Base-by-base conservation (phyloP, 441 rosid genomes). In the Syzygium malaccense region DNA sequence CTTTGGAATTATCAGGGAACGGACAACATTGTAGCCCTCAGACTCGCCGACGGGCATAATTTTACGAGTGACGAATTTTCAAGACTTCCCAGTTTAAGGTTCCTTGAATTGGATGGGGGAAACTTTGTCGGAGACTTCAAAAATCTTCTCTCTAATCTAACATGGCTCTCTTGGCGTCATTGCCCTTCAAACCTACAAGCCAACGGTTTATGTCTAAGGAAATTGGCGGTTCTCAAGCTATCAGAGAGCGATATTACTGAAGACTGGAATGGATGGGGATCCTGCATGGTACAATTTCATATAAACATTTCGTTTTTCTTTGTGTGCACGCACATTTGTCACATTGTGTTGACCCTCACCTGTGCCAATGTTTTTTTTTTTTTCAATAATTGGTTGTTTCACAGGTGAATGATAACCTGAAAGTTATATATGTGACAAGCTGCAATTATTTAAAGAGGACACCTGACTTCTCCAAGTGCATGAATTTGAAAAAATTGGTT, bases 371-470 rank as follows among this genome's bases (percentile, higher is more conserved):
- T 37, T 37, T 37, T 13, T 0, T 0, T 58, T 12, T 26, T 60
- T 26, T 11, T 19, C 25, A 56, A 56, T 4, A 26, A 0, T 0
- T 2, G 2, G 0, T 0, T 12, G 15, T 26, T 58, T 58, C 7
- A 0, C 7, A 58, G 64, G 15, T 58, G 0, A 58, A 25, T 12
- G 64, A 25, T 12, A 58, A 58, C 7, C 7, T 58, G 0, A 26
- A 26, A 4, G 64, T 58, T 2, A 12, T 58, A 26, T 26, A 58
- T 58, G 0, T 58, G 1, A 5, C 7, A 26, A 26, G 64, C 15
- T 58, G 15, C 7, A 0, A 26, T 0, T 0, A 0, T 3, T 26
- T 58, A 58, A 26, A 0, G 14, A 58, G 14, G 30, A 58, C 64
- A 58, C 64, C 64, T 2, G 3, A 58, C 7, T 58, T 58, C 64